Evolutionary conservation across 179 eudicot species (phyloP).

Genomic region (Sideroxylon spinosum): DNA sequence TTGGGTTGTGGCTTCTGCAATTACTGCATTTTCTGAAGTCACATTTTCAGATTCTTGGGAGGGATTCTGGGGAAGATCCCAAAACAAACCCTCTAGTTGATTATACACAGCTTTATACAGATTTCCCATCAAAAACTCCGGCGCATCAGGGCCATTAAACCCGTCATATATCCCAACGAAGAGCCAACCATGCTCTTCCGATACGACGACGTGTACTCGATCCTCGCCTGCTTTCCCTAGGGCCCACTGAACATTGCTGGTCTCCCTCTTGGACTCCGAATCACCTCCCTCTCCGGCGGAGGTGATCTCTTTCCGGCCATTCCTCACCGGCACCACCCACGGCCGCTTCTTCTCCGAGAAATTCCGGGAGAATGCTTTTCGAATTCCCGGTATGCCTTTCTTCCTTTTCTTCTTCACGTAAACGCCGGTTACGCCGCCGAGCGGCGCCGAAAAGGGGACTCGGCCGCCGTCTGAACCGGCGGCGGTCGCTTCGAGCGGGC

Average conservation of each 20-base stretch:
- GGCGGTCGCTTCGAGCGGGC: conserved; percentile 54
- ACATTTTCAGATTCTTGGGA: conserved; percentile 18
- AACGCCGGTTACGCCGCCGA: conserved; percentile 19
- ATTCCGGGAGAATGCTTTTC: conserved; percentile 51
- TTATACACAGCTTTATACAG: conserved; percentile 68
- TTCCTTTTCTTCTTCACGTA: conserved; percentile 54
- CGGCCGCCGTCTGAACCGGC: conserved; percentile 22
- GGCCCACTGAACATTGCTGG: conserved; percentile 92
- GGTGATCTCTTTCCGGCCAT: conserved; percentile 41
- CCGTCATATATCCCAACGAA: conserved; percentile 98
- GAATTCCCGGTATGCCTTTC: conserved; percentile 51
- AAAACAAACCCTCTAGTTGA: conserved; percentile 80
- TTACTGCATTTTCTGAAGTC: conserved; percentile 17
- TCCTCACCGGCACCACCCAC: conserved; percentile 80
- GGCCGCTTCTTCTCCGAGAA: conserved; percentile 78
- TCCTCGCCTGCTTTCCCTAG: conserved; percentile 95
- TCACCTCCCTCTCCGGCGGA: conserved; percentile 21
- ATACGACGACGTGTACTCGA: conserved; percentile 91
- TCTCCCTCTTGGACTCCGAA: conserved; percentile 32
- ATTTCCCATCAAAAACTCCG: conserved; percentile 87
- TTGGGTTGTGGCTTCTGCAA: conserved; percentile 16
- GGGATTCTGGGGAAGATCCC: conserved; percentile 49
- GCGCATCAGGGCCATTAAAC: conserved; percentile 97
- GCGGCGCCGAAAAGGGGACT: conserved; percentile 83
- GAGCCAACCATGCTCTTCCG: conserved; percentile 90